Evolutionary conservation across 1,284 basidiomycete species (phyloP), one percentile per base, ranked within the genome.

Genomic region (Heimioporus retisporus): DNA sequence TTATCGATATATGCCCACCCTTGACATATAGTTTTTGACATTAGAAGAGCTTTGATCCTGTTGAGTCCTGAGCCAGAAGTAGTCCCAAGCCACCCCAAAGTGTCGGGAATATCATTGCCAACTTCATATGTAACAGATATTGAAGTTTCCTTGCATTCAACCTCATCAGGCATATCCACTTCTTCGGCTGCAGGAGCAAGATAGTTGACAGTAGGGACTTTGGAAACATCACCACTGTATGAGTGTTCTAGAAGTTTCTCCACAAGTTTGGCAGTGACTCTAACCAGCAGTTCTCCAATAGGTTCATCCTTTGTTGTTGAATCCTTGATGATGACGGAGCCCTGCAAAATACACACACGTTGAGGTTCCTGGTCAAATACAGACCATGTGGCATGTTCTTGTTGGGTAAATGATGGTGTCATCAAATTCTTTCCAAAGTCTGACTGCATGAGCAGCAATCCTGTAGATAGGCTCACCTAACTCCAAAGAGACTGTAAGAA

Each of bases 391-490:
- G 81, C 86, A 63, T 96, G 93, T 99, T 99, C 83, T 99, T 97
- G 82, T 96, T 96, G 18, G 97, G 92, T 69, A 98, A 82, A 79
- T 92, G 68, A 99, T 93, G 16, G 91, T 95, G 75, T 98, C 92
- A 79, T 99, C 98, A 77, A 98, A 98, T 85, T 99, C 96, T 80
- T 95, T 96, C 97, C 97, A 99, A 59, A 99, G 86, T 84, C 96
- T 98, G 79, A 99, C 95, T 64, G 89, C 98, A 60, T 98, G 94
- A 59, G 93, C 99, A 61, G 97, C 96, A 77, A 99, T 95, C 87
- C 99, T 99, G 86, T 99, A 97, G 76, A 99, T 99, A 35, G 97
- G 97, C 82, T 99, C 98, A 61, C 97, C 97, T 59, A 99, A 90
- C 86, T 99, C 98, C 6, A 97, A 99, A 73, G 93, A 94, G 71